phyloP scores from a whole-genome alignment of 495 filamentous ascomycete species.

The Polyplosphaeria fusca region DNA sequence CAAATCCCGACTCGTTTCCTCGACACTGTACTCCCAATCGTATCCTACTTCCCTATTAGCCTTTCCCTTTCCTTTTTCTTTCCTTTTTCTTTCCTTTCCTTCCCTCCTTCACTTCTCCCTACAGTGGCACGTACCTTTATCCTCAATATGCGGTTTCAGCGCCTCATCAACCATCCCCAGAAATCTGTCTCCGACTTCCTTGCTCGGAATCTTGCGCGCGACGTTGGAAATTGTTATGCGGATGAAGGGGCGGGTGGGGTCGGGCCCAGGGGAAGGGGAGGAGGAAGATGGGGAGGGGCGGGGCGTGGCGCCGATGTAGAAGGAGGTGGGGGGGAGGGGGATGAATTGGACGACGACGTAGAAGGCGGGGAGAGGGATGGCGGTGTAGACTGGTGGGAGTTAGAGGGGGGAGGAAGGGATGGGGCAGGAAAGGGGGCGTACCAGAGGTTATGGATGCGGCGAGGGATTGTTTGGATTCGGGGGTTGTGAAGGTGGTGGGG shows the following conservation, averaged over 20 bases:
- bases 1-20: slow-evolving; percentile 40
- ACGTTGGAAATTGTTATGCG: slow-evolving; percentile 40
- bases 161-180: slow-evolving; percentile 23
- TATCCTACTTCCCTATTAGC: no score
- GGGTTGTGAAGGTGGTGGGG: slow-evolving; percentile 31
- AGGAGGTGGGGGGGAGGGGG: slow-evolving; percentile 23
- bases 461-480: slow-evolving; percentile 33
- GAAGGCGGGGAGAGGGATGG: slow-evolving; percentile 40
- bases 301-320: slow-evolving; percentile 32
- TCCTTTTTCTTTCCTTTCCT: no score
- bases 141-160: slow-evolving; percentile 38
- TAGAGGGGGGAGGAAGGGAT: no score
- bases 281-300: slow-evolving; percentile 4
- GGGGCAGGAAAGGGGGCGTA: no score
- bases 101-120: no score
- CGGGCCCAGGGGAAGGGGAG: not conserved
- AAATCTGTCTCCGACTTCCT: slow-evolving; percentile 7
- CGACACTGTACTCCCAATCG: slow-evolving; percentile 43
- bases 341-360: slow-evolving; percentile 43
- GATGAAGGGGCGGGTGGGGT: slow-evolving; percentile 38
- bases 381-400: slow-evolving; percentile 39
- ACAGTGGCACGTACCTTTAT: no score
- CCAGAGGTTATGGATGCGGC: slow-evolving; percentile 32
- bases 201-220: slow-evolving; percentile 29
- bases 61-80: no score